A percentile compares a stretch with the other conserved stretches of the same genome.
These are phyloP conservation scores for Blakeslea trispora DNA, from an alignment of 371 early-diverging fungal species.

Conservation along the genomic window DNA sequence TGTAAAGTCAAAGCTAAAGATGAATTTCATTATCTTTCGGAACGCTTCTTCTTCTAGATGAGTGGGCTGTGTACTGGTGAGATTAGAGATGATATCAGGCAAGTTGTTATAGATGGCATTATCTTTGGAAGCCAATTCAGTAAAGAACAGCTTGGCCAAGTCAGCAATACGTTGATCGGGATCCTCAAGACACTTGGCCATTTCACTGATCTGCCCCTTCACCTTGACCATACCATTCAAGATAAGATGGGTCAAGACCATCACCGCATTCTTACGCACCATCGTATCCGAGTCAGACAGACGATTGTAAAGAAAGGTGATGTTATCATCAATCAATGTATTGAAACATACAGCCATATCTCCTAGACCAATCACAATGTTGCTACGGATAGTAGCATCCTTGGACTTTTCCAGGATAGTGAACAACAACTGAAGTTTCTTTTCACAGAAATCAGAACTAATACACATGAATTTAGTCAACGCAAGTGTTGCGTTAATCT, in stretches of 20 bases:
- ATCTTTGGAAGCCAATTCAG: constrained; percentile 93
- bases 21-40: constrained; percentile 87
- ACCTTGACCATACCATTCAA: constrained; percentile 98
- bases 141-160: constrained; percentile 92
- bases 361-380: constrained; percentile 94
- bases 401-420: constrained; percentile 84
- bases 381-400: constrained; percentile 80
- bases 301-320: constrained; percentile 88
- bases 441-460: constrained; percentile 89
- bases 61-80: constrained; percentile 58
- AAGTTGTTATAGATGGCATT: constrained; percentile 97
- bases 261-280: constrained; percentile 94
- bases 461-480: constrained; percentile 97
- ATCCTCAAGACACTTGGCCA: constrained; percentile 95
- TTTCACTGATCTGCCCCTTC: constrained; percentile 95
- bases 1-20: constrained; percentile 85
- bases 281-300: constrained; percentile 74
- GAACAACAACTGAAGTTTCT: constrained; percentile 87
- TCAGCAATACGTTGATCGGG: constrained; percentile 85
- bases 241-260: constrained; percentile 96
- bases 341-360: constrained; percentile 96
- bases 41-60: constrained; percentile 77
- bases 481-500: constrained; percentile 82
- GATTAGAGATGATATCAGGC: constrained; percentile 93
- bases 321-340: constrained; percentile 92